Percentiles rank a stretch among this genome's conserved stretches.
These are phyloP conservation scores for Sicyos baderoa DNA, from an alignment of 306 rosid species.

Conservation along the genomic window DNA sequence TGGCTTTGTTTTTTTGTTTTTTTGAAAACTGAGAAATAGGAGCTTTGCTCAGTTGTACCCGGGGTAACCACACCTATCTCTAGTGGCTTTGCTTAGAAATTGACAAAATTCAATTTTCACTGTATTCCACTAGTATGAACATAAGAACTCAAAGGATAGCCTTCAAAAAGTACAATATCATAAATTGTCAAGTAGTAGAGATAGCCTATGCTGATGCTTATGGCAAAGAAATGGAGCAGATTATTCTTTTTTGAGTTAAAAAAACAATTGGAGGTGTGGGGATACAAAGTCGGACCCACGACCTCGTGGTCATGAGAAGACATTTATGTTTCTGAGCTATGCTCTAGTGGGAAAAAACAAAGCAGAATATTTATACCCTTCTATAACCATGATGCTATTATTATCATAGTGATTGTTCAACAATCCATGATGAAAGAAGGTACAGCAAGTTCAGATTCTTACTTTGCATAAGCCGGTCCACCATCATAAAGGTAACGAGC, in stretches of 20 bases:
- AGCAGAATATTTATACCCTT: not conserved
- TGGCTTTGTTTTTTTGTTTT: too few species aligned
- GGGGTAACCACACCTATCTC: too few species aligned
- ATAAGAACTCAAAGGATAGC: not conserved
- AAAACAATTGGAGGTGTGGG: too few species aligned
- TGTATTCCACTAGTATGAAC: not conserved
- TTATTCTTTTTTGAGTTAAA: too few species aligned
- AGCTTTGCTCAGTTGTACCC: too few species aligned
- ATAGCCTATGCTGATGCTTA: not conserved
- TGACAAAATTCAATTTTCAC: not conserved
- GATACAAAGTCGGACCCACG: too few species aligned
- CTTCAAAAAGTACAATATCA: not conserved
- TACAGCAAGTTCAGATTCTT: slow-evolving; percentile 31
- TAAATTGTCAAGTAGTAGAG: not conserved
- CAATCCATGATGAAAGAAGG: slow-evolving; percentile 6
- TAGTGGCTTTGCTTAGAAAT: not conserved
- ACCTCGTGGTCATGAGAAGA: too few species aligned
- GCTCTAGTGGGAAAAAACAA: not conserved
- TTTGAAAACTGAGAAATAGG: too few species aligned
- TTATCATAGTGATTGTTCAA: not conserved
- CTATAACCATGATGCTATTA: not conserved
- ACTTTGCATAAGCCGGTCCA: slow-evolving; percentile 95
- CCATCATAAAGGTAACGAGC: slow-evolving; percentile 81
- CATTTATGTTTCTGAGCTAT: too few species aligned
- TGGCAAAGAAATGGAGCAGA: not conserved